Evolutionary conservation across 73 alveolate genomes (phyloP), one percentile per base, ranked within the genome.

Genomic region (Paramecium biaurelia): DNA sequence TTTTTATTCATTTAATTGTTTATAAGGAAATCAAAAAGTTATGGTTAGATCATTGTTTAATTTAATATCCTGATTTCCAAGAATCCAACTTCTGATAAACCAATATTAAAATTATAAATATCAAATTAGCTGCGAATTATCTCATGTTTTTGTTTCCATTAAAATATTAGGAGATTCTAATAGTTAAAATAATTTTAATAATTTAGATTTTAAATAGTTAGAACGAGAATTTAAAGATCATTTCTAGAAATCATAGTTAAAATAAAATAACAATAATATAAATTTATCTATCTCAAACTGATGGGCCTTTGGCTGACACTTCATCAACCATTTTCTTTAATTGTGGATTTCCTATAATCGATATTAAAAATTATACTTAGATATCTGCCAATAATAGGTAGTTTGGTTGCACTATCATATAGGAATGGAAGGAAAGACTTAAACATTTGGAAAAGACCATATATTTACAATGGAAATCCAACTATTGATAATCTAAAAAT

Each of bases 371-470:
- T 21, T 28, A n/a, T 86, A 86, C 93, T 86, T 45, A 86, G 63
- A 49, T 86, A 86, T 86, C 85, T 86, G 24, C 93, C 93, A 35
- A 86, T 86, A 10, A 86, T 14, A 18, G 93, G 93, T 23, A 86
- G 18, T 67, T 76, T 86, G 49, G 88, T 63, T 63, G 85, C 85
- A 63, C 88, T 72, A 57, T 86, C 93, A 86, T 86, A 86, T 63
- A 86, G 88, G 58, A 86, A 63, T 14, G 93, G 93, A 32, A 86
- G 63, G 89, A 86, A 86, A 23, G 93, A 63, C 70, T 86, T 86
- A 86, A 86, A 86, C 70, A 86, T 30, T 15, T 47, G 88, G 93
- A 86, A 86, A n/a, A 86, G 56, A 5, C 93, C 93, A 63, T 86
- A 86, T 23, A 86, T 59, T 86, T 86, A 47, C n/a, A 57, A 38